Base-by-base conservation (phyloP, 306 rosid species). In the Begonia masoniana region DNA sequence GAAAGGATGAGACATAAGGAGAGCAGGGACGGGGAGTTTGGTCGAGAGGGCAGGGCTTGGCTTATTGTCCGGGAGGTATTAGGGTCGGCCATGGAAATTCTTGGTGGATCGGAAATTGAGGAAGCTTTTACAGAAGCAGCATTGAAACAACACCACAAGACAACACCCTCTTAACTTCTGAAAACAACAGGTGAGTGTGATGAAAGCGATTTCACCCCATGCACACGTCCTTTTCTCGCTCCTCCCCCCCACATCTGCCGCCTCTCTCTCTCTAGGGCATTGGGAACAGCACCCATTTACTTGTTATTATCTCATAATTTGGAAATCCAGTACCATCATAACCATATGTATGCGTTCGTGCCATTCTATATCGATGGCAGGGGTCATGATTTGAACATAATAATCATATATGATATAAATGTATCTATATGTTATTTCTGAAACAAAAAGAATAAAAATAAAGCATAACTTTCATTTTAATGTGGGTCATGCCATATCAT, bases 201-300 rank as follows among this genome's bases (percentile, higher is more conserved):
- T 78, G 92, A 85, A 85, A 85, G 94, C 96, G 74, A 89, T 83
- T 78, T 81, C 94, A 82, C 91, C 76, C 91, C 97, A 89, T 85
- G 97, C 97, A 85, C 82, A 82, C 85, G 97, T 89, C 97, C 87
- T 87, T 89, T 82, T 89, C 97, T 76, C 43, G 87, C 82, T 85
- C 89, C 95, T 82, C 82, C 78, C 97, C 87, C 97, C 95, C 93
- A 84, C 88, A 84, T 88, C 95, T 88, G 84, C 88, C 95, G 97
- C 88, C 78, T 70, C 81, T 81, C 71, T 75, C 78, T 67, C 74
- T 47, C 66, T 67, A 62, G 50, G 41, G 58, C 83, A 68, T 86
- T 61, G 94, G 88, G 78, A 81, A 80, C 43, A 78, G 77, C 75
- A 68, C 71, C 81, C 82, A 52, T 15, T 10, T 81, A 70, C 58